phyloP scores from a whole-genome alignment of 495 filamentous ascomycete genomes.

The Aspergillus olivimuriae region DNA sequence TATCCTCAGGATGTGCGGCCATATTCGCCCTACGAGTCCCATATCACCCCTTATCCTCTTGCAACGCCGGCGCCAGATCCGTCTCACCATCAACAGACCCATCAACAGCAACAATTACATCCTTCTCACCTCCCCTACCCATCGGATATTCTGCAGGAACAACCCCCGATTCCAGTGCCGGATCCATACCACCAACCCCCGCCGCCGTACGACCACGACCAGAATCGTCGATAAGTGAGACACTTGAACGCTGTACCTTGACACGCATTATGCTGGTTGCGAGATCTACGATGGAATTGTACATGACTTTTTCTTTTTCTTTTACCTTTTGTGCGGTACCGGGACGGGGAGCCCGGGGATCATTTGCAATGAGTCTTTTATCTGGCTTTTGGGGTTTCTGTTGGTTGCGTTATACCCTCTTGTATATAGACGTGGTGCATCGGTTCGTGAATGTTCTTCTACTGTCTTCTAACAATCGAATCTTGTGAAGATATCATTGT shows the following conservation, averaged over 20 bases:
- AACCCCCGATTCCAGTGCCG: slow-evolving; percentile 32
- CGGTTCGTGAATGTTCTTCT: too few relatives aligned
- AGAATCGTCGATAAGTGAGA: not conserved
- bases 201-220: slow-evolving; percentile 21
- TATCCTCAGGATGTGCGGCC: slow-evolving; percentile 8
- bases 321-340: too few relatives aligned
- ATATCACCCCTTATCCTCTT: slow-evolving; percentile 16
- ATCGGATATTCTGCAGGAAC: slow-evolving; percentile 17
- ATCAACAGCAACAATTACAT: not conserved
- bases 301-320: too few relatives aligned
- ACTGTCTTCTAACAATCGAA: too few relatives aligned
- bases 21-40: slow-evolving; percentile 25
- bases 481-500: too few relatives aligned
- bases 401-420: too few relatives aligned
- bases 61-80: slow-evolving; percentile 6
- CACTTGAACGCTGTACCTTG: not conserved
- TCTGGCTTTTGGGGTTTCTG: too few relatives aligned
- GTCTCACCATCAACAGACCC: slow-evolving; percentile 6
- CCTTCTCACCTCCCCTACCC: slow-evolving; percentile 4
- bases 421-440: too few relatives aligned
- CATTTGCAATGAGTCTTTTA: too few relatives aligned
- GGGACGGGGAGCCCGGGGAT: too few relatives aligned
- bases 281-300: not conserved
- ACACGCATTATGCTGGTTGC: not conserved
- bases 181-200: slow-evolving; percentile 28